Base-by-base conservation (phyloP, 139 green algal species). In the Coelastrella sp. region DNA sequence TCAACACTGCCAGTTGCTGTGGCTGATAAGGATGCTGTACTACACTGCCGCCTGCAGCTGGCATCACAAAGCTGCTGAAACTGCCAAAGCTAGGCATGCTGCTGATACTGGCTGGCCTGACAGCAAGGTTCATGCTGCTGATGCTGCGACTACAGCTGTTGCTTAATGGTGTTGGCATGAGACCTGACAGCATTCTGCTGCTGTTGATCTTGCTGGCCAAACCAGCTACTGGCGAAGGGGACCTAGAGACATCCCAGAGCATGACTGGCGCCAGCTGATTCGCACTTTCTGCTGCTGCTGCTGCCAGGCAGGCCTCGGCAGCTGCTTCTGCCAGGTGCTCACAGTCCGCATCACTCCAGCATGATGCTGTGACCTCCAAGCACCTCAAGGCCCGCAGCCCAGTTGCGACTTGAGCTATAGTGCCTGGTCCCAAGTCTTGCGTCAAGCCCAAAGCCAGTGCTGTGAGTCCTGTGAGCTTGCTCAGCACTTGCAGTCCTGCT, bases 91-190 rank as follows among this genome's bases (percentile, higher is more conserved):
- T 82, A 53, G 27, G 21, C 2, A 53, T 50, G 75, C 75, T 79
- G 69, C 41, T 79, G 40, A 79, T 35, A 41, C 69, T 79, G 69
- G 40, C 69, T 25, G 40, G 25, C 69, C 69, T 59, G 17, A 21
- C 75, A 41, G 34, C 35, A 11, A 82, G 25, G 75, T 59, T 82
- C 35, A 69, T 50, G 51, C 53, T 69, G 53, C 75, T 82, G 51
- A 71, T 82, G 75, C 75, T 82, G 75, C 75, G 75, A 53, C 75
- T 82, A 38, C 75, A 71, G 75, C 53, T 71, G 11, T 23, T 23
- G 35, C 75, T 69, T 35, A 27, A 35, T 7, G 21, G 75, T 32
- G n/a, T n/a, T n/a, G 15, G 50, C 73, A 32, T 21, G 6, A 45
- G 6, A 6, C 19, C 40, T 6, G 13, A 34, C 23, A 79, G 45